Evolutionary conservation across 176 grass and related monocot species (phyloP), one percentile per base, ranked within the genome.

Genomic region (Triticum monococcum): DNA sequence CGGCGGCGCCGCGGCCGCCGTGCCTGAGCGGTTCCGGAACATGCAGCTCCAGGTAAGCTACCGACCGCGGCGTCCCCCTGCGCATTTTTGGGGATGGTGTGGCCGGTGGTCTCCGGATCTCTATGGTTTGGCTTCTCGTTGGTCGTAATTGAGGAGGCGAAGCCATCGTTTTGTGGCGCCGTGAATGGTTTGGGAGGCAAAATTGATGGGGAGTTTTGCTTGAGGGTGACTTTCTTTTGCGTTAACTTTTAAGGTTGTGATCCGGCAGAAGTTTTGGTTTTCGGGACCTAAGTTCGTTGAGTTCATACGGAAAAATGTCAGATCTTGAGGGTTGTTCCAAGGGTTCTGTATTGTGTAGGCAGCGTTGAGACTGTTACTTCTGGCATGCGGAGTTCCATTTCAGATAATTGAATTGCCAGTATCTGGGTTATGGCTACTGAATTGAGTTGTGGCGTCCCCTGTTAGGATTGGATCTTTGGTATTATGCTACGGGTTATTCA

Each of bases 11-110:
- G 89, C 88, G 20, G 89, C 94, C 33, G 83, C 86, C 68, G 92
- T 91, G 26, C 92, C 92, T 43, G 94, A 99, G 87, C 84, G 92
- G 41, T 99, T 99, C 86, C 81, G 92, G 28, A 99, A 99, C 88
- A 92, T 99, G 82, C 91, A 88, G 66, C 92, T 99, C 68, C 92
- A 99, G 94, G 97, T 95, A 18, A 25, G 5, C 26, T 23, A 13
- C 16, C 4, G 4, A 3, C 41, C 11, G 43, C 16, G 8, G 63
- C 23, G 5, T 7, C 40, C 50, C 61, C 31, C 9, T 79, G 5
- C 12, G 12, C 25, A 12, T 18, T 5, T 45, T 46, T 9, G 25
- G 3, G 1, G 52, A 25, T 41, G 28, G 23, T 25, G 25, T 11
- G 69, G 48, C 7, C 31, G 28, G 2, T 4, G 23, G 28, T 31